A percentile compares a stretch with the other conserved stretches of the same genome.
Evolutionary conservation across 805 yeast species (phyloP).

Genomic region (Cyberlindnera sargentensis): DNA sequence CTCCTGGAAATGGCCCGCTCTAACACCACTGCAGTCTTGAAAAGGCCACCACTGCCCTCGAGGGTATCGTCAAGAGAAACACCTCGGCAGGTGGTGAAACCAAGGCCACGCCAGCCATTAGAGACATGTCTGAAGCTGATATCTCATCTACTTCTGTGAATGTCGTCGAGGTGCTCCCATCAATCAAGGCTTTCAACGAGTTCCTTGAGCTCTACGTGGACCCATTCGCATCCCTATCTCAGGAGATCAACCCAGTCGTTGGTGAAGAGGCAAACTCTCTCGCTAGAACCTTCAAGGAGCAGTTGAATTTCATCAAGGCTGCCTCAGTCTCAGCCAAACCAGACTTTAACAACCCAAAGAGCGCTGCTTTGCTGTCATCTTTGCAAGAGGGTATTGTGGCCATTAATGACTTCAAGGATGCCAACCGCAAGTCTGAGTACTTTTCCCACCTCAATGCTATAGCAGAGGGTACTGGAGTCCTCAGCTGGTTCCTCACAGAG

Average conservation of each 20-base stretch:
- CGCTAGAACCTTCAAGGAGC: conserved; percentile 48
- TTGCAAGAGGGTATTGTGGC: conserved; percentile 52
- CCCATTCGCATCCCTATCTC: conserved; percentile 53
- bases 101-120: conserved; percentile 1
- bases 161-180: conserved; percentile 22
- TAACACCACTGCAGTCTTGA: conserved; percentile 15
- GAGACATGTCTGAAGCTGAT: conserved; percentile 8
- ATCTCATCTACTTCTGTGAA: conserved; percentile 6
- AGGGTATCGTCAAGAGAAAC: conserved; percentile 19
- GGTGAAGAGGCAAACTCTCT: conserved; percentile 46
- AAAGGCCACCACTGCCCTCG: conserved; percentile 23
- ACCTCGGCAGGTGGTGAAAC: conserved; percentile 1
- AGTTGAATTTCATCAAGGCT: conserved; percentile 50
- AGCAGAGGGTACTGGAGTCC: conserved; percentile 82
- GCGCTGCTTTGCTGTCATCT: conserved; percentile 56
- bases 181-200: conserved; percentile 45
- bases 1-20: background rate
- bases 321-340: conserved; percentile 63
- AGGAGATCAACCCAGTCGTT: conserved; percentile 48
- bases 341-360: conserved; percentile 44
- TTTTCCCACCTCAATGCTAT: conserved; percentile 74
- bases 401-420: conserved; percentile 63
- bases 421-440: conserved; percentile 58
- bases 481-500: conserved; percentile 82
- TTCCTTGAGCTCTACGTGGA: conserved; percentile 45